Conservation (phyloP, 2,329 filamentous ascomycete genomes). For the Ilyonectria robusta region DNA sequence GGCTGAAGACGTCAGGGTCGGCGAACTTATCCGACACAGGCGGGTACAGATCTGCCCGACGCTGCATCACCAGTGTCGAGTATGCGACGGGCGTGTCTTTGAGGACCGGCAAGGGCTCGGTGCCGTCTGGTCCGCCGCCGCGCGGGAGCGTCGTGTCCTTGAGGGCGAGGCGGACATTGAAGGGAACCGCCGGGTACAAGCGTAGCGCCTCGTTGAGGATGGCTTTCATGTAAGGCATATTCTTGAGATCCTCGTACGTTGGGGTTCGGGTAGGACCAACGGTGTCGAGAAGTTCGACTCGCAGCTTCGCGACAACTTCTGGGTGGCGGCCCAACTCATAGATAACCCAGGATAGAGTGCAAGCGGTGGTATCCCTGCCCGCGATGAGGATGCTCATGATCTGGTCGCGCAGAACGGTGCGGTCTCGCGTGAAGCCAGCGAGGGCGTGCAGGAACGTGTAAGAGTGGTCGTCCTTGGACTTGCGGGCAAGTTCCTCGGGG, state of each 20-base stretch:
- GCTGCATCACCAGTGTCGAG: conserved; percentile 80
- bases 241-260: conserved; percentile 86
- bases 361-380: conserved; percentile 89
- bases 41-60: conserved; percentile 74
- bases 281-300: conserved; percentile 77
- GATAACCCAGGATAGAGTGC: conserved; percentile 83
- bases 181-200: conserved; percentile 83
- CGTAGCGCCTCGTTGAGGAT: conserved; percentile 84
- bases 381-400: conserved; percentile 86
- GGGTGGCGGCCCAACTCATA: conserved; percentile 86
- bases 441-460: conserved; percentile 93
- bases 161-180: conserved; percentile 81
- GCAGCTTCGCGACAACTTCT: conserved; percentile 75
- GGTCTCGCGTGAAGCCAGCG: conserved; percentile 82
- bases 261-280: conserved; percentile 75
- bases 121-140: conserved; percentile 76
- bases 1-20: conserved; percentile 68
- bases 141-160: conserved; percentile 81
- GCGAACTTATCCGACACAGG: conserved; percentile 60
- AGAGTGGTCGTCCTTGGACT: conserved; percentile 77
- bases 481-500: conserved; percentile 78
- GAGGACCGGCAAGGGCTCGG: conserved; percentile 73
- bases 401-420: conserved; percentile 84
- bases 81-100: conserved; percentile 78
- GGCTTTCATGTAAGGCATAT: conserved; percentile 85